A percentile compares a stretch with the other conserved stretches of the same genome.
Evolutionary conservation across 2,329 filamentous ascomycete species (phyloP).

Genomic region (Colletotrichum sp.): DNA sequence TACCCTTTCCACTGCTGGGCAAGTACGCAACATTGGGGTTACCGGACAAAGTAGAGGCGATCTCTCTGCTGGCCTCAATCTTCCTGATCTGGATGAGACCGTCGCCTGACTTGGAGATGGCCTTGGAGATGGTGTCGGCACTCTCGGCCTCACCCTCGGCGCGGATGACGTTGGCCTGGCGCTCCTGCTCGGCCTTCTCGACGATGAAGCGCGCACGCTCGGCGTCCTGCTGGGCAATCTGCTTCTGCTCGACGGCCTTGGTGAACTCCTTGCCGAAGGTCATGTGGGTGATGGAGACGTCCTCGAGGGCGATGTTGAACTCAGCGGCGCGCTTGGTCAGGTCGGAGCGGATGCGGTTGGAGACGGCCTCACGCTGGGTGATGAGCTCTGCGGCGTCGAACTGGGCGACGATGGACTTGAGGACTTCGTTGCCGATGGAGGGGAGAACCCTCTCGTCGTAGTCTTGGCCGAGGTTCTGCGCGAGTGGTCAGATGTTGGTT

Average conservation of each 20-base stretch:
- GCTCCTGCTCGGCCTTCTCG: conserved; percentile 97
- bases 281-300: conserved; percentile 99
- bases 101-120: conserved; percentile 91
- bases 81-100: conserved; percentile 94
- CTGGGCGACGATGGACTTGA: conserved; percentile 97
- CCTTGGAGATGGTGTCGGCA: conserved; percentile 93
- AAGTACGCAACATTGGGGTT: conserved; percentile 98
- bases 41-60: conserved; percentile 83
- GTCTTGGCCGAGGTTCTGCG: conserved; percentile 91
- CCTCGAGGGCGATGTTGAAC: conserved; percentile 99
- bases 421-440: conserved; percentile 98
- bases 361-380: conserved; percentile 97
- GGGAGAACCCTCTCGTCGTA: conserved; percentile 99
- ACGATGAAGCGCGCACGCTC: conserved; percentile 98
- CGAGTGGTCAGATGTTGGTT: not conserved
- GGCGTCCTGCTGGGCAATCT: conserved; percentile 98
- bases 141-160: conserved; percentile 98
- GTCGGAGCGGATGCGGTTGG: conserved; percentile 90
- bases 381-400: conserved; percentile 99
- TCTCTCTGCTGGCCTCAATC: conserved; percentile 96
- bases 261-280: conserved; percentile 99
- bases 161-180: conserved; percentile 97
- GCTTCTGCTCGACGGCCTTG: conserved; percentile 98
- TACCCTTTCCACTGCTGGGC: conserved; percentile 72
- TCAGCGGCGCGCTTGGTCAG: conserved; percentile 91